These are phyloP conservation scores for Globisporangium emineosum DNA, from an alignment of 352 stramenopile genomes.

Conservation along the genomic window DNA sequence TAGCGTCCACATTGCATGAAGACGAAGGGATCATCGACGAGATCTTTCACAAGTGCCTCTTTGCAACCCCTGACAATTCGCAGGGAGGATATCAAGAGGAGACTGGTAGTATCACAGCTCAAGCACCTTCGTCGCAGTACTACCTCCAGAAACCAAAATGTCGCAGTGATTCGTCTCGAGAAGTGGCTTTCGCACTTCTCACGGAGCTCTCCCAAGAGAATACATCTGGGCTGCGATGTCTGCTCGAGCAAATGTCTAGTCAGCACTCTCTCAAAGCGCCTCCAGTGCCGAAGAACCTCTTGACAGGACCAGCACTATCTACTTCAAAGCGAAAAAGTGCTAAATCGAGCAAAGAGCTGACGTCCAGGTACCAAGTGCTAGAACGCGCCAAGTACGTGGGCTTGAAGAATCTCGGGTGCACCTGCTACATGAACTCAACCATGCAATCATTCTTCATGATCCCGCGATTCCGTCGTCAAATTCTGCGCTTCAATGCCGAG, in stretches of 20 bases:
- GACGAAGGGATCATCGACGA: slow-evolving; percentile 66
- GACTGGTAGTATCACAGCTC: slow-evolving; percentile 12
- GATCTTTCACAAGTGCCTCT: slow-evolving; percentile 67
- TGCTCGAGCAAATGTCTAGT: slow-evolving; percentile 66
- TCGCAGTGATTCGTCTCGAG: slow-evolving; percentile 65
- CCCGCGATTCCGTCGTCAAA: slow-evolving; percentile 81
- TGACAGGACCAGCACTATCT: slow-evolving; percentile 18
- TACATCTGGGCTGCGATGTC: slow-evolving; percentile 47
- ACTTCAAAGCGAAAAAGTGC: slow-evolving; percentile 50
- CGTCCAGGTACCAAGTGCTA: slow-evolving; percentile 24
- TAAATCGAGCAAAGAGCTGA: slow-evolving; percentile 37
- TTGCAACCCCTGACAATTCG: slow-evolving; percentile 41
- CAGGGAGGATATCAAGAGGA: slow-evolving; percentile 19
- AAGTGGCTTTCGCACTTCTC: slow-evolving; percentile 79
- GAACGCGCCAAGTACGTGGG: slow-evolving; percentile 86
- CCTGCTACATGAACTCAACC: slow-evolving; percentile 95
- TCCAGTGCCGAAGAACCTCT: slow-evolving; percentile 23
- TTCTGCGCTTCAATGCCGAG: slow-evolving; percentile 63
- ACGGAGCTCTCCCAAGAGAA: slow-evolving; percentile 67
- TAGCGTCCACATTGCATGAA: slow-evolving; percentile 43
- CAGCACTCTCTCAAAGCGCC: slow-evolving; percentile 72
- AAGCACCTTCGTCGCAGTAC: slow-evolving; percentile 53
- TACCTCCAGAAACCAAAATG: slow-evolving; percentile 82
- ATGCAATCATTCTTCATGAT: slow-evolving; percentile 97
- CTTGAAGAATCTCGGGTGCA: slow-evolving; percentile 94